phyloP scores from a whole-genome alignment of 176 grass and related monocot genomes.

The Musa itinerans region DNA sequence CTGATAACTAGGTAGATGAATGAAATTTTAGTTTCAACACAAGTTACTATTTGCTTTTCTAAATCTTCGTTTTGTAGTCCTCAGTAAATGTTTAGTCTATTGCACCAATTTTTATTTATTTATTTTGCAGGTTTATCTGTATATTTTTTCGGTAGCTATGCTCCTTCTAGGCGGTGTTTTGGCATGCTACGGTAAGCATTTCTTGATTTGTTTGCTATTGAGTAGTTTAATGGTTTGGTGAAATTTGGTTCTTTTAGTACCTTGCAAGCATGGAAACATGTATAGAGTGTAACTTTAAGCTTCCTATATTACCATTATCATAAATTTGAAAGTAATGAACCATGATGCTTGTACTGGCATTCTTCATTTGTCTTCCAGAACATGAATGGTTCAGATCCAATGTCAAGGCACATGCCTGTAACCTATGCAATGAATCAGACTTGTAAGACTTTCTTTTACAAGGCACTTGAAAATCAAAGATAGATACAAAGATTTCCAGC shows the following conservation, averaged over 20 bases:
- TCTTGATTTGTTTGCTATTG: neutral
- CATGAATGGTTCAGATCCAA: neutral
- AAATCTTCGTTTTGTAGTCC: neutral
- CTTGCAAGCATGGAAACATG: neutral
- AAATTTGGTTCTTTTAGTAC: neutral
- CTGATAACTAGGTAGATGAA: neutral
- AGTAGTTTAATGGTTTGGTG: neutral
- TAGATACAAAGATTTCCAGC: too few species aligned
- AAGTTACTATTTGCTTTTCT: neutral
- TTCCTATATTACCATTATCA: neutral
- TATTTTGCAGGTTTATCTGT: constrained; percentile 83
- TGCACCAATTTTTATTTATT: neutral
- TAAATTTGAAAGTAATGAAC: neutral
- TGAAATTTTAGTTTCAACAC: neutral
- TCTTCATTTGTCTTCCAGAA: neutral
- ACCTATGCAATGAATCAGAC: too few species aligned
- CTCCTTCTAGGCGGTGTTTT: constrained; percentile 69
- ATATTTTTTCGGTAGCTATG: constrained; percentile 80
- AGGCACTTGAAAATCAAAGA: too few species aligned
- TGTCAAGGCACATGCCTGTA: too few species aligned
- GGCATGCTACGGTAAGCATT: constrained; percentile 79
- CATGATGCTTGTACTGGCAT: neutral
- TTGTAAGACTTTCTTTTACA: too few species aligned
- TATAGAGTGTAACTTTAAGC: neutral
- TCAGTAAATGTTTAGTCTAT: too few species aligned